Evolutionary conservation across 2,329 filamentous ascomycete species (phyloP).

Genomic region (Cordyceps fumosorosea): DNA sequence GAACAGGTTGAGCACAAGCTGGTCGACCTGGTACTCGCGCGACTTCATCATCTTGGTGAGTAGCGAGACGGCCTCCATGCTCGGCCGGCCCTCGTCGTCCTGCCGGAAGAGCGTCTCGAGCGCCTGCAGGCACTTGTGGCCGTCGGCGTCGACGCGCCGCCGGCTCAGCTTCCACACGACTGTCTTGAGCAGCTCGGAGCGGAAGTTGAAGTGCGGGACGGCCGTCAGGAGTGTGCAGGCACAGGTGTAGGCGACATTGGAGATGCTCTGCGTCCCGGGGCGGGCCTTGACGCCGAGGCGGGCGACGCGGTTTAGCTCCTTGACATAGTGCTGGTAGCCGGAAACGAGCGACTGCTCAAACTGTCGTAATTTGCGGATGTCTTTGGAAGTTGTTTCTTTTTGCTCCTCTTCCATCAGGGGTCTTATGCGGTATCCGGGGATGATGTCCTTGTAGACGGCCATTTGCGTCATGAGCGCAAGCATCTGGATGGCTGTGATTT

Average conservation of each 20-base stretch:
- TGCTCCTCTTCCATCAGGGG: conserved; percentile 68
- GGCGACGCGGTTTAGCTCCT: conserved; percentile 63
- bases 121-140: conserved; percentile 68
- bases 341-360: conserved; percentile 85
- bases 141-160: conserved; percentile 65
- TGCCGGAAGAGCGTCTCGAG: conserved; percentile 76
- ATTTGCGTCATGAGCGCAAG: conserved; percentile 80
- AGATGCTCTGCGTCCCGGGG: conserved; percentile 44
- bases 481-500: conserved; percentile 71
- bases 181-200: conserved; percentile 79
- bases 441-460: conserved; percentile 89
- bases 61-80: conserved; percentile 77
- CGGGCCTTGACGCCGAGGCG: conserved; percentile 42
- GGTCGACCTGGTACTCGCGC: conserved; percentile 73
- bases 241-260: conserved; percentile 75
- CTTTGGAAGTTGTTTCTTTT: conserved; percentile 80
- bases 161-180: conserved; percentile 76
- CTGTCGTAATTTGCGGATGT: conserved; percentile 71
- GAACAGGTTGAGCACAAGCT: conserved; percentile 84
- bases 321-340: conserved; percentile 80
- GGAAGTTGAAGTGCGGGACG: conserved; percentile 97
- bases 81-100: conserved; percentile 84
- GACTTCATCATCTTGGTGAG: conserved; percentile 94
- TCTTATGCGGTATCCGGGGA: conserved; percentile 92
- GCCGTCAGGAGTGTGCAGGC: conserved; percentile 72